Evolutionary conservation across 2,329 filamentous ascomycete genomes (phyloP), one percentile per base, ranked within the genome.

Genomic region (Beauveria australis): DNA sequence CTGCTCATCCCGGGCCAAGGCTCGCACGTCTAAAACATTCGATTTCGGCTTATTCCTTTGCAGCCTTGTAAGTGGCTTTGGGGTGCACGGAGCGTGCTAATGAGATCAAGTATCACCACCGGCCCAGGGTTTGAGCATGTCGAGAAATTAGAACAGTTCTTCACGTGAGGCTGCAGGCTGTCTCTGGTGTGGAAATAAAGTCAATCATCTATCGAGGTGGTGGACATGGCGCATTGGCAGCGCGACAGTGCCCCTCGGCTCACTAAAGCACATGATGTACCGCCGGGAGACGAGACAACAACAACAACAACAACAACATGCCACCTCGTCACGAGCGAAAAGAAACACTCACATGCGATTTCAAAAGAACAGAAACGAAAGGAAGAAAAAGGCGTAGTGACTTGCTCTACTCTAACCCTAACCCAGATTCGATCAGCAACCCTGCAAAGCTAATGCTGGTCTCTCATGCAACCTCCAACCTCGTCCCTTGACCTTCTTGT

Each of bases 391-490:
- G 3, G 6, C 22, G 2, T 18, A 7, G 19, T 26, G 5, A 37
- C 10, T 37, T 26, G 1, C n/a, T 33, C 19, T 46, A 3, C 19
- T 22, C 40, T 18, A 9, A 24, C 33, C 52, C 52, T 19, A 43
- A 53, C 52, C 49, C 33, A 43, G 37, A 53, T 14, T 46, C 40
- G 43, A 54, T 54, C 52, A n/a, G 52, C 40, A 40, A 54, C 37
- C 22, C 40, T 40, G 44, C 54, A 19, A 48, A 33, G 46, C 54
- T 57, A 57, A 57, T 57, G 54, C 54, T 9, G 33, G 54, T 47
- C 54, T 48, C 53, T 22, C 18, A 37, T 57, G 44, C 54, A 30
- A 48, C 54, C 26, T 16, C 19, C 7, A 41, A 40, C 24, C 33
- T 41, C 44, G 3, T 24, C 30, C 22, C 22, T 52, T 59, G 47